Conservation (phyloP, 257 asterid species). For the Marsdenia floribunda region DNA sequence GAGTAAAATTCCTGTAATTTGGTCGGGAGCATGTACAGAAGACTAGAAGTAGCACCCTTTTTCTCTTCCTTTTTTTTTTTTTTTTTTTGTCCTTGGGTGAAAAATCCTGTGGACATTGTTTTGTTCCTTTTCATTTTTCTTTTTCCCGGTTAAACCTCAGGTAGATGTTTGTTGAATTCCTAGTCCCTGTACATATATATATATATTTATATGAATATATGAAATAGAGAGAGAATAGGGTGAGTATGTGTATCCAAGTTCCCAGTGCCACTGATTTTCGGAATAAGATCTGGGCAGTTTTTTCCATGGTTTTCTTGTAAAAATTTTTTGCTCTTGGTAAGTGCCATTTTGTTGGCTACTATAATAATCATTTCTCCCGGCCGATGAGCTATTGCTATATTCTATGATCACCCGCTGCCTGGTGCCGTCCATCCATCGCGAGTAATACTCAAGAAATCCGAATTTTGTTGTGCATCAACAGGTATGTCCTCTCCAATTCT, state of each 20-base stretch:
- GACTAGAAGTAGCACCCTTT: not conserved
- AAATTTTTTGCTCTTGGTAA: not conserved
- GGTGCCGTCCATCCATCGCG: too few relatives aligned
- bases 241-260: constrained; percentile 11
- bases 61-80: too few relatives aligned
- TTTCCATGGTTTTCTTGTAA: not conserved
- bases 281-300: constrained; percentile 6
- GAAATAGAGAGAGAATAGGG: constrained; percentile 10
- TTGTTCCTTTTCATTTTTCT: not conserved
- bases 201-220: not conserved
- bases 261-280: constrained; percentile 5
- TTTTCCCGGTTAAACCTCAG: constrained; percentile 1
- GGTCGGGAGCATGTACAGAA: constrained; percentile 4
- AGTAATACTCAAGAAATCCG: too few relatives aligned
- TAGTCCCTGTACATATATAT: constrained; percentile 16
- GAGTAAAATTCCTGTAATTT: constrained; percentile 4
- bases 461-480: not conserved
- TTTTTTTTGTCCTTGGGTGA: not conserved
- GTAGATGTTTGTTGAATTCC: constrained; percentile 14
- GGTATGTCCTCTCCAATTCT: not conserved
- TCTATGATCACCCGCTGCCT: too few relatives aligned
- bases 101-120: not conserved
- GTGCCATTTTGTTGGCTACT: not conserved
- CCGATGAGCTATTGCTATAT: not conserved
- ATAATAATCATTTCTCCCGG: not conserved